A percentile compares a stretch with the other conserved stretches of the same genome.
phyloP scores from a whole-genome alignment of 2,329 filamentous ascomycete species.

The Albophoma yamanashiensis region DNA sequence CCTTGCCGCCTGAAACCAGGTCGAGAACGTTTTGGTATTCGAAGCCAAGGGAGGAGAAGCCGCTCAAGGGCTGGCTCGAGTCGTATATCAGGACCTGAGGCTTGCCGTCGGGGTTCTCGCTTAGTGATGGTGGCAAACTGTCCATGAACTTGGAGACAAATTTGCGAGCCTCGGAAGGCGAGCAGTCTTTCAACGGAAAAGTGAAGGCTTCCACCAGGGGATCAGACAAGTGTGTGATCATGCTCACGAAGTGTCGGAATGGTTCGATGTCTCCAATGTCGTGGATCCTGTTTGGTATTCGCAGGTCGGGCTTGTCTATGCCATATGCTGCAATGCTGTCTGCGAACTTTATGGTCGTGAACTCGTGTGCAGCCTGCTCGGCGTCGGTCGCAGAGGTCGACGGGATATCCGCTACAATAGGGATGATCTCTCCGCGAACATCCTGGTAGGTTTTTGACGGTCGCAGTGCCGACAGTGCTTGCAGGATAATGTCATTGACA shows the following conservation, averaged over 20 bases:
- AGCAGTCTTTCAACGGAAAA: constrained; percentile 44
- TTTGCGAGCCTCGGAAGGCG: constrained; percentile 40
- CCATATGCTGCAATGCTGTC: constrained; percentile 67
- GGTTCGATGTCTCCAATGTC: constrained; percentile 46
- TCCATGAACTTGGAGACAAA: constrained; percentile 67
- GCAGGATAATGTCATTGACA: constrained; percentile 23
- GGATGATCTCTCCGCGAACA: constrained; percentile 28
- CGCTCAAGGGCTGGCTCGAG: constrained; percentile 59
- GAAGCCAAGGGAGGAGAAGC: constrained; percentile 63
- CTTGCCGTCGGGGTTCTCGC: constrained; percentile 62
- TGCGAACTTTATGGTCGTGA: constrained; percentile 24
- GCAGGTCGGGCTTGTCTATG: constrained; percentile 84
- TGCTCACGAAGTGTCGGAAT: constrained; percentile 56
- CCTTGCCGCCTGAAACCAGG: constrained; percentile 25
- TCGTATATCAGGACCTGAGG: constrained; percentile 74
- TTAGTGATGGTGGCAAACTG: constrained; percentile 44
- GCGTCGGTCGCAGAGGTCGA: constrained; percentile 2
- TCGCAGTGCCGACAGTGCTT: constrained; percentile 14
- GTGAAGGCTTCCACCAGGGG: constrained; percentile 69
- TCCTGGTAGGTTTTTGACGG: constrained; percentile 51
- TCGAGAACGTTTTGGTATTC: constrained; percentile 49
- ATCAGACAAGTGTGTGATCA: constrained; percentile 58
- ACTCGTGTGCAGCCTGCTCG: constrained; percentile 17
- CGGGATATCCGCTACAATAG: constrained; percentile 16
- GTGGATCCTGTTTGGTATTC: constrained; percentile 59